Evolutionary conservation across 257 asterid species (phyloP), one percentile per base, ranked within the genome.

Genomic region (Solanum stenotomum): DNA sequence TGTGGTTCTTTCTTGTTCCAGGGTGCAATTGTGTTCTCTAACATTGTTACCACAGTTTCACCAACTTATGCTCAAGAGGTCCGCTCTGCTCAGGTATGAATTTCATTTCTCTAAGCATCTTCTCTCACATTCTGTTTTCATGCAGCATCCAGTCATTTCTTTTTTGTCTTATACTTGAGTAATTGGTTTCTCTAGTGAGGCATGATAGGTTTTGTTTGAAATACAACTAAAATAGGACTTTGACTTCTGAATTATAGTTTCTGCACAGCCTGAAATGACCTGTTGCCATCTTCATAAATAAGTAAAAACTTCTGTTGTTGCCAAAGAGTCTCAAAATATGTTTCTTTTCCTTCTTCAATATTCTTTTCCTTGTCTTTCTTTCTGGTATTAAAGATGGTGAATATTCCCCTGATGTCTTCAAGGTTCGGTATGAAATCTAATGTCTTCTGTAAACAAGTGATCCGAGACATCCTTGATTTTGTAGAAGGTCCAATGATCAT

Each of bases 11-110:
- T n/a, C 85, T 22, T 86, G 91, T 89, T 83, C 79, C 94, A 97
- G 99, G 99, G 99, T 65, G 99, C 99, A 89, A 90, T 97, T 89
- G 99, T 96, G 89, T 97, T 94, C 92, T 97, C 99, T 76, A 97
- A 97, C 92, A 96, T 97, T 89, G 99, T 97, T 89, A 96, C 98
- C 67, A 96, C 99, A 44, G 99, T 97, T 93, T 97, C 99, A 89
- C 99, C 98, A 86, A 94, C 99, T 89, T 97, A 97, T 91, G 97
- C 99, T 83, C 98, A 93, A 91, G 99, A 97, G 92, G 98, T 94
- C 87, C 96, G 93, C 87, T 89, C 94, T 86, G 88, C 93, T 42
- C 95, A 96, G 99, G 99, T 97, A 93, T 78, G 92, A 70, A 85
- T 76, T 74, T 78, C 81, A 46, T 83, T 72, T 76, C 70, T 20